These are phyloP conservation scores for Coemansia aciculifera DNA, from an alignment of 192 early-diverging fungal genomes.

Conservation along the genomic window DNA sequence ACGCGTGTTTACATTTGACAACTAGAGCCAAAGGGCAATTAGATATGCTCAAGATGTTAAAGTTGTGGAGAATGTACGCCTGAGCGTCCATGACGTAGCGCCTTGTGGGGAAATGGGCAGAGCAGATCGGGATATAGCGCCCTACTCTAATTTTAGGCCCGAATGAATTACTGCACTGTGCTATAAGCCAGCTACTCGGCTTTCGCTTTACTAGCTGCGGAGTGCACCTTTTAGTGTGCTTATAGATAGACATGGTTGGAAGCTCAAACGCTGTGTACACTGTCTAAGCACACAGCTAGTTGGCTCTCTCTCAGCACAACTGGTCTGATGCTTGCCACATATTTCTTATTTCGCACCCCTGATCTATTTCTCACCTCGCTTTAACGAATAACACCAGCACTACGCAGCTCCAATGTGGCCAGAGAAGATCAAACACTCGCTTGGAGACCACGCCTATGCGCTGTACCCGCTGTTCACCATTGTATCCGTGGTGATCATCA, in stretches of 20 bases:
- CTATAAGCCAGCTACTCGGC: constrained; percentile 7
- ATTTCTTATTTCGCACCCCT: not conserved
- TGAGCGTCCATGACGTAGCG: not conserved
- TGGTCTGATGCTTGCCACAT: not conserved
- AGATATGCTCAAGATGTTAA: not conserved
- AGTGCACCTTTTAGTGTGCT: not conserved
- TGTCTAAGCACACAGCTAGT: not conserved
- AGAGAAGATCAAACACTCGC: constrained; percentile 36
- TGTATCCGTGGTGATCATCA: constrained; percentile 35
- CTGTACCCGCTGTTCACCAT: constrained; percentile 50
- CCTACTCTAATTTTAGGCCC: not conserved
- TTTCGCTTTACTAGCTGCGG: not conserved
- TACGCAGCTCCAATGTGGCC: constrained; percentile 26
- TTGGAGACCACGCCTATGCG: constrained; percentile 42
- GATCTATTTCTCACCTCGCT: not conserved
- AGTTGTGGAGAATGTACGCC: not conserved
- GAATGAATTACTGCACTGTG: not conserved
- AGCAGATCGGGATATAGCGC: not conserved
- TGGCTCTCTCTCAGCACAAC: not conserved
- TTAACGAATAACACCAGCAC: not conserved
- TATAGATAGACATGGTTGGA: not conserved
- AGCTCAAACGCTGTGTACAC: not conserved
- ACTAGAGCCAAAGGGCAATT: not conserved
- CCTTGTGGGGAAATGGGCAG: not conserved
- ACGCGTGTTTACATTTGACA: too few relatives aligned